phyloP scores from a whole-genome alignment of 768 basidiomycete species.

The Kwoniella sp. region DNA sequence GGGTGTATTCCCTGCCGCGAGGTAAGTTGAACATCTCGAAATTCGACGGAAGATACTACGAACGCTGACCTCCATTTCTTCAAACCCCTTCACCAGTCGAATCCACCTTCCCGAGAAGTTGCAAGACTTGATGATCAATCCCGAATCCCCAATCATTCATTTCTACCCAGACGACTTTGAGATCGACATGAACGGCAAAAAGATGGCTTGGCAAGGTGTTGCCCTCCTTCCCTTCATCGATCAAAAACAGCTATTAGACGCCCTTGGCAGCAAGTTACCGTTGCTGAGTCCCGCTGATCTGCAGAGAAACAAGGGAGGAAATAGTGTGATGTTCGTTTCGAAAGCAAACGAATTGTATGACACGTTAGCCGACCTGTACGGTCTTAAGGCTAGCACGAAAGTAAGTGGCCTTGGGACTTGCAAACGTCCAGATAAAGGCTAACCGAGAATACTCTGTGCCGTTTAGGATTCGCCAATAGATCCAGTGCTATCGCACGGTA shows the following conservation, averaged over 20 bases:
- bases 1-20: conserved; percentile 92
- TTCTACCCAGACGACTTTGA: conserved; percentile 92
- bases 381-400: conserved; percentile 59
- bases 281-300: conserved; percentile 84
- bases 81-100: conserved; percentile 61
- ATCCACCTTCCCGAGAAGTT: conserved; percentile 83
- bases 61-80: conserved; percentile 2
- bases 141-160: conserved; percentile 88
- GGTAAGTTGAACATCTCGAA: conserved; percentile 58
- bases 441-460: no score
- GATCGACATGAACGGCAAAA: conserved; percentile 99
- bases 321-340: conserved; percentile 76
- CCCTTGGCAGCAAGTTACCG: conserved; percentile 74
- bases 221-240: conserved; percentile 96
- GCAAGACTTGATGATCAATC: conserved; percentile 81
- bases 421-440: no score
- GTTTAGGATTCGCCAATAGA: conserved; percentile 74
- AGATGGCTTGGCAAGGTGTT: conserved; percentile 99
- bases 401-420: conserved; percentile 58
- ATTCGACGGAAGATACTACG: conserved; percentile 2
- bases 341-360: conserved; percentile 79
- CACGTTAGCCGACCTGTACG: conserved; percentile 74
- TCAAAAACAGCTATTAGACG: conserved; percentile 73
- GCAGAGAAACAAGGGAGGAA: conserved; percentile 81
- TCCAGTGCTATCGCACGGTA: conserved; percentile 69